Percentiles rank a stretch among this genome's conserved stretches.
These are phyloP conservation scores for Paxillus rubicundulus DNA, from an alignment of 768 basidiomycete species.

Conservation along the genomic window DNA sequence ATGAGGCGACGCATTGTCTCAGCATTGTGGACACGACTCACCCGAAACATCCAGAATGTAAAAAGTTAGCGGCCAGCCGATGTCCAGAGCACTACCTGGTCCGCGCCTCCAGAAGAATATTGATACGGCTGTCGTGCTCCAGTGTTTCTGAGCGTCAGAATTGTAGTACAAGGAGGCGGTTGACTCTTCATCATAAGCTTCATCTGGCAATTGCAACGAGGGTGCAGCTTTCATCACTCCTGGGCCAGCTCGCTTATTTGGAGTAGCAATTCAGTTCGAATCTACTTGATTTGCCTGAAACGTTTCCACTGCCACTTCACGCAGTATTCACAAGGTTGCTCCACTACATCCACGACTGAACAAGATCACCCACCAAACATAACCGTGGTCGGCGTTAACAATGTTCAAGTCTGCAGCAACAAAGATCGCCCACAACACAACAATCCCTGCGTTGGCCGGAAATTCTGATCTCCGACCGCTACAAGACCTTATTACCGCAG, in stretches of 20 bases:
- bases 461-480: slow-evolving; percentile 79
- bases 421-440: slow-evolving; percentile 87
- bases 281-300: neutral
- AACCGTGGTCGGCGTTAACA: slow-evolving; percentile 7
- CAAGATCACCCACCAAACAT: neutral
- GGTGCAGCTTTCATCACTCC: neutral
- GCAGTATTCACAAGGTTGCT: neutral
- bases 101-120: neutral
- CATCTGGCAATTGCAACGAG: too few relatives aligned
- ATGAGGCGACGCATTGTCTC: too few relatives aligned
- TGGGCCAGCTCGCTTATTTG: neutral
- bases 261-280: neutral
- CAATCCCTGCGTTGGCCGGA: slow-evolving; percentile 63
- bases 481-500: slow-evolving; percentile 86
- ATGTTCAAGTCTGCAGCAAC: slow-evolving; percentile 82
- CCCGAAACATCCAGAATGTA: too few relatives aligned
- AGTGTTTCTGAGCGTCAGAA: too few relatives aligned
- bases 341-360: slow-evolving; percentile 6
- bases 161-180: too few relatives aligned
- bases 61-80: too few relatives aligned
- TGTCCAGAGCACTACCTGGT: too few relatives aligned
- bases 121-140: neutral
- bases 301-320: neutral
- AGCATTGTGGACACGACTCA: too few relatives aligned
- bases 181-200: too few relatives aligned